These are phyloP conservation scores for Cystofilobasidium capitatum DNA, from an alignment of 768 basidiomycete genomes.

Conservation along the genomic window DNA sequence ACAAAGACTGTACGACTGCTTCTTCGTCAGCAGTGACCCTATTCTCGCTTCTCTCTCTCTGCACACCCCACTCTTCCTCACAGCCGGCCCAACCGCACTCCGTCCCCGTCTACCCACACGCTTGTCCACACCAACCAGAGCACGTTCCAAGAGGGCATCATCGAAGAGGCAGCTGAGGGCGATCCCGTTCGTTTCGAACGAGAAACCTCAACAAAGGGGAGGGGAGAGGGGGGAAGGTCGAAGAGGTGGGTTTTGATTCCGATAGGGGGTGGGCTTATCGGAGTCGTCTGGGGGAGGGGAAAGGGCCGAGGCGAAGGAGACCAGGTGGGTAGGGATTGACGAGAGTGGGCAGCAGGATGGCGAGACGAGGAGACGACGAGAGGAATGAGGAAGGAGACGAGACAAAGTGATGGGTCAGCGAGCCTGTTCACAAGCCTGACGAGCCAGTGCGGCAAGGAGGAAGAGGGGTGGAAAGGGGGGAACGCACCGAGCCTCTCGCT, in stretches of 20 bases:
- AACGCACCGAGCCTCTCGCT: slow-evolving; percentile 96
- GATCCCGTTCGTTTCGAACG: too few species aligned
- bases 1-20: too few species aligned
- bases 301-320: background rate
- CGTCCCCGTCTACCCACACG: background rate
- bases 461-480: background rate
- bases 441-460: too few species aligned
- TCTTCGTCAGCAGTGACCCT: too few species aligned
- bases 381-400: background rate
- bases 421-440: too few species aligned
- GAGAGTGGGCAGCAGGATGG: background rate
- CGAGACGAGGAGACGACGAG: background rate
- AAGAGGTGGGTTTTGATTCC: background rate
- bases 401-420: background rate
- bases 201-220: background rate
- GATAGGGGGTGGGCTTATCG: background rate
- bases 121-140: background rate
- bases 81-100: too few species aligned
- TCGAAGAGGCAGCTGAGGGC: too few species aligned
- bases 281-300: background rate
- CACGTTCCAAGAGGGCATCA: background rate
- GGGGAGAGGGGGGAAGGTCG: background rate
- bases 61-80: too few species aligned
- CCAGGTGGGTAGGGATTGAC: background rate
- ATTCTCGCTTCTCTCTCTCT: too few species aligned